A percentile compares a stretch with the other conserved stretches of the same genome.
Conservation (phyloP, 192 early-diverging fungal genomes). For the Gigaspora rosea region DNA sequence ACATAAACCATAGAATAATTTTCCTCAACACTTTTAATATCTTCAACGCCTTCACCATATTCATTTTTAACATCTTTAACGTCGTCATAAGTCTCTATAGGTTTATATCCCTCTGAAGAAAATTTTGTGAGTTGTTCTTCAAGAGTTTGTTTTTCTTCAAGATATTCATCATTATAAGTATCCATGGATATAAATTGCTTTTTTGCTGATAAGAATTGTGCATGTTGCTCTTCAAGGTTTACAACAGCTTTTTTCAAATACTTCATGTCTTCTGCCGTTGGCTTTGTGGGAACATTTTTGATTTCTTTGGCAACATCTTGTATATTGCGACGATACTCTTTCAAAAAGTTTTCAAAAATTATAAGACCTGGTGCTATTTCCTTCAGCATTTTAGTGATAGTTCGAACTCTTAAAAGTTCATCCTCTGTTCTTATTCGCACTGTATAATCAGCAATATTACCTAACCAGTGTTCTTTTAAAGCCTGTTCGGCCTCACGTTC, state of each 20-base stretch:
- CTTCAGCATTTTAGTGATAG: background rate
- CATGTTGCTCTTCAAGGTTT: constrained; percentile 2
- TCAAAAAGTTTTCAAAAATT: constrained; percentile 9
- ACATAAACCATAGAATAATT: too few relatives aligned
- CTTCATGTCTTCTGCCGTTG: background rate
- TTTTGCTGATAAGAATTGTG: background rate
- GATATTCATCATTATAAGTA: background rate
- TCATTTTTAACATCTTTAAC: too few relatives aligned
- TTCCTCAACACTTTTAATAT: too few relatives aligned
- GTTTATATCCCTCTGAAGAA: too few relatives aligned
- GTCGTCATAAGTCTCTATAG: too few relatives aligned
- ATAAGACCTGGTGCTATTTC: background rate
- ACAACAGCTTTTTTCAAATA: background rate
- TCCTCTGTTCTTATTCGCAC: background rate
- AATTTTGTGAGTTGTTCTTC: too few relatives aligned
- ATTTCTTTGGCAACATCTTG: background rate
- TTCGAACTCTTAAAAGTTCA: constrained; percentile 1
- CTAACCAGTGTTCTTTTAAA: background rate
- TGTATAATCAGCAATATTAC: constrained; percentile 1
- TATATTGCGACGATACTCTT: constrained; percentile 4
- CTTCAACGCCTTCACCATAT: too few relatives aligned
- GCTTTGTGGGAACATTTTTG: background rate
- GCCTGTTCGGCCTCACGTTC: constrained; percentile 16
- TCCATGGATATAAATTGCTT: background rate
- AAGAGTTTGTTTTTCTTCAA: too few relatives aligned